phyloP scores from a whole-genome alignment of 176 grass and related monocot genomes.

The Tillandsia fasciculata region DNA sequence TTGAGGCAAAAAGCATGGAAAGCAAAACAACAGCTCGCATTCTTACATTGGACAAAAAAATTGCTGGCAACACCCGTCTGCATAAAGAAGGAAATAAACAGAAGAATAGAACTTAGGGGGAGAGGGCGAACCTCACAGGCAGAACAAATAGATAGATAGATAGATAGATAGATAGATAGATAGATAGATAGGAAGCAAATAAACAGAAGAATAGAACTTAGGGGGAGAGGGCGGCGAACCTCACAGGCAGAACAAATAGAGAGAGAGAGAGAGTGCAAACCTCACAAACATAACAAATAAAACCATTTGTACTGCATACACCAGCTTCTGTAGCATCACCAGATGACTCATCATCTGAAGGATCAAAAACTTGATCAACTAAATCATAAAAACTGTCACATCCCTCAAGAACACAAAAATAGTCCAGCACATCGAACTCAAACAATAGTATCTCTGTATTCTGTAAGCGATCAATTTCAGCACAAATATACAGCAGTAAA shows the following conservation, averaged over 20 bases:
- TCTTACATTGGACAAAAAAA: conserved; percentile 39
- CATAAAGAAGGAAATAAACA: conserved; percentile 4
- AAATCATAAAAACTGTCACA: neutral
- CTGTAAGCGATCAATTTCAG: too few species aligned
- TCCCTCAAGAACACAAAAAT: neutral
- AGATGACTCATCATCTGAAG: conserved; percentile 34
- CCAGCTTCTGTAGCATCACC: conserved; percentile 22
- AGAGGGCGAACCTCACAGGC: neutral
- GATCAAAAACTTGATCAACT: conserved; percentile 7
- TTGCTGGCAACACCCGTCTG: conserved; percentile 39
- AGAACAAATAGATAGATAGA: neutral
- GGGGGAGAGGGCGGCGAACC: neutral
- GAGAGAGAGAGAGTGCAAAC: too few species aligned
- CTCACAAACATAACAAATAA: conserved; percentile 44
- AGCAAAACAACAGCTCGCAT: conserved; percentile 25
- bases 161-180: too few species aligned
- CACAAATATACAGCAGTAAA: too few species aligned
- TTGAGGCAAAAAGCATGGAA: conserved; percentile 48
- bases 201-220: conserved; percentile 5
- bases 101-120: neutral
- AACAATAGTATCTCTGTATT: neutral
- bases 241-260: neutral
- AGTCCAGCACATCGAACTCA: neutral
- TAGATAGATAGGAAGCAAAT: neutral
- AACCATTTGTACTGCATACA: conserved; percentile 17